Conservation (phyloP, 768 basidiomycete species). For the Russula olivacea region DNA sequence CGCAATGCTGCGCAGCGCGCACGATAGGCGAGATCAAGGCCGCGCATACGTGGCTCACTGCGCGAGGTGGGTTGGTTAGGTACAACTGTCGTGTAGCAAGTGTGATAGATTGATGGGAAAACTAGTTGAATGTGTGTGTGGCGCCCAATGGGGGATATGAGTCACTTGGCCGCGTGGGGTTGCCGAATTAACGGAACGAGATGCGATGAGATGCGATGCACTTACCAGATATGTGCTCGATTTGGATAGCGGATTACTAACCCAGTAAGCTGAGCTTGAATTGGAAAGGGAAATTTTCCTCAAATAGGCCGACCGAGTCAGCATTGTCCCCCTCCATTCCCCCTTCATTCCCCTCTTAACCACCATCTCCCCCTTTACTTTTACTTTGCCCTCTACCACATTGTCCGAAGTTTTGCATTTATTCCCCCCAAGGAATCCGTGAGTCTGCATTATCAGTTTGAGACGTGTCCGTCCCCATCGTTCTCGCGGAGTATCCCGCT, state of each 20-base stretch:
- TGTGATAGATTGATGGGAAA: background rate
- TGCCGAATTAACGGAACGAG: background rate
- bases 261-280: conserved; percentile 23
- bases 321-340: too few species aligned
- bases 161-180: background rate
- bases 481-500: conserved; percentile 20
- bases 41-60: conserved; percentile 1
- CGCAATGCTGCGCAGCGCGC: background rate
- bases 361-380: background rate
- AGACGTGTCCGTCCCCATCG: conserved; percentile 24
- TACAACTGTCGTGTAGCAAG: background rate
- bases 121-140: background rate
- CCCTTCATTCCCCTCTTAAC: conserved; percentile 4
- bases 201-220: background rate
- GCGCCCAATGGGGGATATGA: background rate
- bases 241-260: background rate
- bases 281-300: conserved; percentile 19
- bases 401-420: conserved; percentile 21
- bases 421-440: conserved; percentile 19
- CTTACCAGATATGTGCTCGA: background rate
- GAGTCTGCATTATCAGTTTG: conserved; percentile 26
- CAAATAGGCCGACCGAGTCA: conserved; percentile 22
- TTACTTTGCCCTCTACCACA: background rate
- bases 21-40: background rate
- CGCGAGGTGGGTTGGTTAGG: too few species aligned